Evolutionary conservation across 2,329 filamentous ascomycete genomes (phyloP).

Genomic region (Parascedosporium putredinis): DNA sequence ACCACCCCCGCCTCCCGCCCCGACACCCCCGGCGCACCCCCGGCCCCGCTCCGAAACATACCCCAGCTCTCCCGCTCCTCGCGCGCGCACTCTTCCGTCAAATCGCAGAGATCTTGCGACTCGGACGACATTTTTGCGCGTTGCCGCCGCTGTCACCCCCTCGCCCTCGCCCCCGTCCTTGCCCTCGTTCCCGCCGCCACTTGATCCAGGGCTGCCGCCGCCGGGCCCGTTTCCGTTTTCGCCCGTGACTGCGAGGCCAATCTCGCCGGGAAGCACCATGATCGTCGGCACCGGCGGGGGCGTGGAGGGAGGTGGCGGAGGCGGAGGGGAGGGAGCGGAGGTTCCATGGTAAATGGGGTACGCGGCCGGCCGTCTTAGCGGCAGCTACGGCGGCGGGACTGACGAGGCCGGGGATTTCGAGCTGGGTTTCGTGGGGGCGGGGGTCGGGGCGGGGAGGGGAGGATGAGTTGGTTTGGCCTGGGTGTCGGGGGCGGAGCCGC

Average conservation of each 20-base stretch:
- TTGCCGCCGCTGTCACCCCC: too few relatives aligned
- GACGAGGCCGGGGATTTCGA: conserved; percentile 26
- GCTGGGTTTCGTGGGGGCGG: conserved; percentile 23
- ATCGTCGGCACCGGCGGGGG: too few relatives aligned
- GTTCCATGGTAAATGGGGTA: neutral
- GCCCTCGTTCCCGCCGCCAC: too few relatives aligned
- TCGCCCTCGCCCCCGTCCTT: too few relatives aligned
- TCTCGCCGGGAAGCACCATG: conserved; percentile 5
- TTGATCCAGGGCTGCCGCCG: too few relatives aligned
- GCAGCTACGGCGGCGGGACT: conserved; percentile 11
- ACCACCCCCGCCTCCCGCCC: conserved; percentile 5
- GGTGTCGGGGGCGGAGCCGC: neutral
- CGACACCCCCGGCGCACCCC: conserved; percentile 9
- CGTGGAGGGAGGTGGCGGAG: too few relatives aligned
- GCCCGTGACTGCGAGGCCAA: conserved; percentile 11
- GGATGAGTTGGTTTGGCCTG: conserved; percentile 12
- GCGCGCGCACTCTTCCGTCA: conserved; percentile 21
- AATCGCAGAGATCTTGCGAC: conserved; percentile 19
- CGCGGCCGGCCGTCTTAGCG: too few relatives aligned
- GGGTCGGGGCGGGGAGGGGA: conserved; percentile 23
- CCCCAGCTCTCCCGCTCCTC: conserved; percentile 24
- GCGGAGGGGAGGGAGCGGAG: neutral
- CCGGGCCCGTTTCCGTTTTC: conserved; percentile 9
- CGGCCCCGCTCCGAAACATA: conserved; percentile 16
- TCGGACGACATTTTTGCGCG: conserved; percentile 15